Percentiles rank a stretch among this genome's conserved stretches.
Conservation (phyloP, 169 alveolate species). For the Babesia sp. region DNA sequence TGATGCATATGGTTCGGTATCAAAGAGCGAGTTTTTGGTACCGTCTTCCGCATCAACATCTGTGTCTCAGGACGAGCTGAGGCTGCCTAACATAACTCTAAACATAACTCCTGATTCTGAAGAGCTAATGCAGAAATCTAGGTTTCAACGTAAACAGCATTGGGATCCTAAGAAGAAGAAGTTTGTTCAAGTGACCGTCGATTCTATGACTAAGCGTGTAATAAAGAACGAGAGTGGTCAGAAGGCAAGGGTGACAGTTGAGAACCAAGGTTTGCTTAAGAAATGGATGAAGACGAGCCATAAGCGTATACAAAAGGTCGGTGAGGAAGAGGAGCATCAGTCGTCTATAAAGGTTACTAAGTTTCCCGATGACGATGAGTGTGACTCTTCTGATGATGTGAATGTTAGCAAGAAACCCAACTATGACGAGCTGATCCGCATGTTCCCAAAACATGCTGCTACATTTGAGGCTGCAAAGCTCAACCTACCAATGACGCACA, state of each 20-base stretch:
- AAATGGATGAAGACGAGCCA: constrained; percentile 64
- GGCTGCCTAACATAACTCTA: constrained; percentile 43
- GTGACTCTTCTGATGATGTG: neutral
- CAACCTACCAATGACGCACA: constrained; percentile 47
- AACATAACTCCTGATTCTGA: constrained; percentile 65
- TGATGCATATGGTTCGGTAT: neutral
- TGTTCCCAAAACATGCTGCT: constrained; percentile 66
- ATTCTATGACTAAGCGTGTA: constrained; percentile 47
- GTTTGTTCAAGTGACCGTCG: constrained; percentile 60
- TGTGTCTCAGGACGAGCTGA: constrained; percentile 34
- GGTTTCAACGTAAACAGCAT: constrained; percentile 56
- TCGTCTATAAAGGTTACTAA: constrained; percentile 7
- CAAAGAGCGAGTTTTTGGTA: constrained; percentile 11
- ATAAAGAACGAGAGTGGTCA: constrained; percentile 42
- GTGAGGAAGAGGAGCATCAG: constrained; percentile 49
- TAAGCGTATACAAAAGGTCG: constrained; percentile 58
- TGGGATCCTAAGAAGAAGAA: constrained; percentile 68
- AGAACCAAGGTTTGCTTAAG: constrained; percentile 52
- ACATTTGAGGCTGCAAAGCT: constrained; percentile 52
- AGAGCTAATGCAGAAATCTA: constrained; percentile 45
- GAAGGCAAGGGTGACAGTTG: constrained; percentile 19
- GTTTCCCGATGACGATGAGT: neutral
- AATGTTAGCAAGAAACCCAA: constrained; percentile 6
- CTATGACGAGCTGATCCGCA: constrained; percentile 56
- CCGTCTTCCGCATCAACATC: constrained; percentile 6